A percentile compares a stretch with the other conserved stretches of the same genome.
phyloP scores from a whole-genome alignment of 169 alveolate species.

The Eimeria zaria region DNA sequence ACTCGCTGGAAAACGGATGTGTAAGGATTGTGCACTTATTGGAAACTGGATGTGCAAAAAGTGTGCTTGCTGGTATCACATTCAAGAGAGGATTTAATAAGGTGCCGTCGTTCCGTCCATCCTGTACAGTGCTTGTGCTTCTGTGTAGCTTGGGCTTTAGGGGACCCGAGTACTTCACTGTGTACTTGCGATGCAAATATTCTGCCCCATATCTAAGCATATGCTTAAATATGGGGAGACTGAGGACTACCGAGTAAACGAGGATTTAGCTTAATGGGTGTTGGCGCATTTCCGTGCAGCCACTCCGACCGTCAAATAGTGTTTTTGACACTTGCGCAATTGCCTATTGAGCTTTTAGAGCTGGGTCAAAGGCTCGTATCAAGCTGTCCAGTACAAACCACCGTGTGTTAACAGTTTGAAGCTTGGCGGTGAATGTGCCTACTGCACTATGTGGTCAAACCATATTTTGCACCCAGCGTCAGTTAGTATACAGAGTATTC shows the following conservation, averaged over 20 bases:
- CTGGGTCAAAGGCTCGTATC: not conserved
- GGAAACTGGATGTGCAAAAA: no score
- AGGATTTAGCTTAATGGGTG: not conserved
- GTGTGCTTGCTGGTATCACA: not conserved
- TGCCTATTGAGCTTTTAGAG: not conserved
- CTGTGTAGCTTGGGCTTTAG: not conserved
- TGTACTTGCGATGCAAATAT: no score
- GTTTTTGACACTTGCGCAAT: not conserved
- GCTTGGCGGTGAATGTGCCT: not conserved
- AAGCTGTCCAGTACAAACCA: not conserved
- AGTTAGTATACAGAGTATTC: not conserved
- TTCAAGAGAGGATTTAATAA: not conserved
- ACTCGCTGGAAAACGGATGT: not conserved
- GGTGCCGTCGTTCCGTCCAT: not conserved
- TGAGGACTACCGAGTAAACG: no score
- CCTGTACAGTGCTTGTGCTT: not conserved
- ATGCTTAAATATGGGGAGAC: no score
- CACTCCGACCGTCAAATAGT: not conserved
- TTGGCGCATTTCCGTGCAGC: not conserved
- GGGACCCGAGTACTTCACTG: no score
- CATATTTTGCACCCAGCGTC: not conserved
- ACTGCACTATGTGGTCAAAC: not conserved
- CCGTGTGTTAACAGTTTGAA: not conserved
- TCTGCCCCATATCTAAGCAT: no score
- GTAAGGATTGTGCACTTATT: not conserved